phyloP scores from a whole-genome alignment of 352 stramenopile genomes.

The Phytophthora lateralis region DNA sequence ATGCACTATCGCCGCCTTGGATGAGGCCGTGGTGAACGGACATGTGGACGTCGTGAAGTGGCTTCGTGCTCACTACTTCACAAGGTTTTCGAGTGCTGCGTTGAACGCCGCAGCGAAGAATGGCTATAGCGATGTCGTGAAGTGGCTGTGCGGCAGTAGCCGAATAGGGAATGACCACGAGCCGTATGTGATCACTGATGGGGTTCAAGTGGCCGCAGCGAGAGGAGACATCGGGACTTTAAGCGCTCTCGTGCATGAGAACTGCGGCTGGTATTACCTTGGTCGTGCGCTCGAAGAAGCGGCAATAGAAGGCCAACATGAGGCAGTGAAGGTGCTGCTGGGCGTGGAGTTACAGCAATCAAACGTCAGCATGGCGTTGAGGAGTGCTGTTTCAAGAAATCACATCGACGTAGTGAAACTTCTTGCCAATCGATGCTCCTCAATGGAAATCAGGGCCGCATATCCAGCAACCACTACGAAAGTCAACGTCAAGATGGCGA shows the following conservation, averaged over 20 bases:
- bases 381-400: neutral
- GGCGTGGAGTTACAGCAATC: slow-evolving; percentile 8
- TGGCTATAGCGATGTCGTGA: slow-evolving; percentile 28
- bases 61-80: slow-evolving; percentile 25
- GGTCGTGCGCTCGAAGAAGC: neutral
- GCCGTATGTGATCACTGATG: neutral
- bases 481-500: neutral
- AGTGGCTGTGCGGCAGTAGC: neutral
- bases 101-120: slow-evolving; percentile 24
- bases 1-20: slow-evolving; percentile 26
- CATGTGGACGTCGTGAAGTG: slow-evolving; percentile 32
- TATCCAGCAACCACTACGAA: neutral
- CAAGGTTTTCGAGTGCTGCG: slow-evolving; percentile 23
- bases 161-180: neutral
- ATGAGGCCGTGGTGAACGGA: slow-evolving; percentile 24
- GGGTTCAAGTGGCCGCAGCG: slow-evolving; percentile 14
- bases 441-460: slow-evolving; percentile 6
- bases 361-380: slow-evolving; percentile 1
- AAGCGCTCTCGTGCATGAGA: neutral
- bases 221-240: slow-evolving; percentile 4
- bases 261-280: slow-evolving; percentile 1
- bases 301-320: neutral
- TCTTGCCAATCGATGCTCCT: neutral
- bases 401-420: neutral
- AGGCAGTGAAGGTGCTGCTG: slow-evolving; percentile 21